Evolutionary conservation across 345 rosid species (phyloP), one percentile per base, ranked within the genome.

Genomic region (Iberis pinnata): DNA sequence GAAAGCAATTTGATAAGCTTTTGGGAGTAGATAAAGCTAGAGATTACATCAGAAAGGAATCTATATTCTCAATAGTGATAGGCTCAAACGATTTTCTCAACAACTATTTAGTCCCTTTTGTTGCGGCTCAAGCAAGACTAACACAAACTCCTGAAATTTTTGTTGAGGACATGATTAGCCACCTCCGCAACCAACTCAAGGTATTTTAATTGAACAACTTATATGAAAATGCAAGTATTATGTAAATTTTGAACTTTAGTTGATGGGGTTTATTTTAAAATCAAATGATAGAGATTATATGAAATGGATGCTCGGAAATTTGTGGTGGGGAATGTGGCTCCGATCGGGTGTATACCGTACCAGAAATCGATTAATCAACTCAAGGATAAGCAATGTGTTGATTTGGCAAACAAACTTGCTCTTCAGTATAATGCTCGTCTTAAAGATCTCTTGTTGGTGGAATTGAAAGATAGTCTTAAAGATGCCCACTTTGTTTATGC

Each of bases 51-150:
- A 60, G 4, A 39, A 80, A 54, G 61, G 65, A 61, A 52, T 79
- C 95, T 35, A 70, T 90, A 18, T 82, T 90, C 70, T 87, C 98
- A 0, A 13, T 87, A 51, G 86, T 92, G 0, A 62, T 90, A 33
- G 98, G 98, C 47, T 77, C 98, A 26, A 90, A 90, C 13, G 96
- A 90, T 71, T 80, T 90, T 64, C 82, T 90, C 27, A 90, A 90
- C 73, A 90, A 90, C 53, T 90, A 90, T 70, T 78, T 86, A 58
- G 83, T 90, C 2, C 94, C 92, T 0, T 80, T 90, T 36, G 81
- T 84, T 13, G 86, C 96, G 18, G 58, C 74, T 12, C 95, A 87
- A 5, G 80, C 94, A 27, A 76, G 95, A 42, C 63, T 90, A 22
- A 47, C 85, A 12, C 42, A 90, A 61, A 73, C 59, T n/a, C 95